phyloP scores from a whole-genome alignment of 2,329 filamentous ascomycete species.

The Kalmusia sp. region DNA sequence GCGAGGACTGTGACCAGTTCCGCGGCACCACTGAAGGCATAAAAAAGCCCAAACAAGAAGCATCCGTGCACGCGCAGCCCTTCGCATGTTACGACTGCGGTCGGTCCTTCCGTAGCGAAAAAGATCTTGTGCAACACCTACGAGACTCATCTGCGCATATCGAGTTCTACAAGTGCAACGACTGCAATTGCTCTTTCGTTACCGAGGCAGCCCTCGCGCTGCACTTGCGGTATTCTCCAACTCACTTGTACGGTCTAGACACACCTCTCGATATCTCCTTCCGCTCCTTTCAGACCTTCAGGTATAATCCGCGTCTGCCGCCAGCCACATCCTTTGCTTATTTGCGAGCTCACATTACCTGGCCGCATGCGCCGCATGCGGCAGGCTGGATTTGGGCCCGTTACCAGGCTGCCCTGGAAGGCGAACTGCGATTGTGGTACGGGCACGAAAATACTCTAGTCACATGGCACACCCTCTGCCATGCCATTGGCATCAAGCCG shows the following conservation, averaged over 20 bases:
- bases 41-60: no score
- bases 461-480: constrained; percentile 21
- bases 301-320: constrained; percentile 9
- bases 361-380: constrained; percentile 6
- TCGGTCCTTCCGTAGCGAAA: no score
- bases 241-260: constrained; percentile 5
- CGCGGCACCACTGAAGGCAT: no score
- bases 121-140: no score
- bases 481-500: constrained; percentile 17
- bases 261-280: constrained; percentile 17
- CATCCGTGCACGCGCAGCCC: no score
- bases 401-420: constrained; percentile 18
- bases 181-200: no score
- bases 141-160: background rate
- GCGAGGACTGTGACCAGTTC: no score
- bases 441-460: constrained; percentile 18
- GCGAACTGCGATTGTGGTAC: constrained; percentile 20
- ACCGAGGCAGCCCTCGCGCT: no score
- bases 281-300: constrained; percentile 11
- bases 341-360: constrained; percentile 23
- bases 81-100: no score
- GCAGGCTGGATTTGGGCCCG: constrained; percentile 15
- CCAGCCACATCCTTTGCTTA: constrained; percentile 32
- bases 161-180: background rate
- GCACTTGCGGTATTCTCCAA: background rate